These are phyloP conservation scores for Myxozyma geophila DNA, from an alignment of 805 yeast species.

Conservation along the genomic window DNA sequence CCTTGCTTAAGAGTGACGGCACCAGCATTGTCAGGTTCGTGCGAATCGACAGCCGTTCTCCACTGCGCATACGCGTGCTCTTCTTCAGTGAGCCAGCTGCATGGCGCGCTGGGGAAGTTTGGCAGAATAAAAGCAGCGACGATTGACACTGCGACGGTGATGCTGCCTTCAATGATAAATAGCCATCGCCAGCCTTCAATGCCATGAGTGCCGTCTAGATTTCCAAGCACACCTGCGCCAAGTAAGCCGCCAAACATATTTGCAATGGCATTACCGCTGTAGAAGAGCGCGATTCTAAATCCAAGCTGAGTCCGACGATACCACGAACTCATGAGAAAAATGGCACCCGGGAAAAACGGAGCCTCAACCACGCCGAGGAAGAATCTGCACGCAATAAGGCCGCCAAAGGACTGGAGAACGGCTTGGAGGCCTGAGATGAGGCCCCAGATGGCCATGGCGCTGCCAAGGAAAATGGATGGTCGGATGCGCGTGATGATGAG, in stretches of 20 bases:
- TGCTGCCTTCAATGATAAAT: slow-evolving; percentile 55
- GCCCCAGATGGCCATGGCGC: slow-evolving; percentile 48
- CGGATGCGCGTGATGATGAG: slow-evolving; percentile 46
- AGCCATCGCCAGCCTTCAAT: slow-evolving; percentile 57
- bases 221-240: slow-evolving; percentile 53
- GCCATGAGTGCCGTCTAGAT: slow-evolving; percentile 49
- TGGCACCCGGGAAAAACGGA: slow-evolving; percentile 49
- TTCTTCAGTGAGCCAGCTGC: slow-evolving; percentile 34
- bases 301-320: slow-evolving; percentile 51
- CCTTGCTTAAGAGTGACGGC: slow-evolving; percentile 29
- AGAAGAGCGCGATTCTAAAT: slow-evolving; percentile 46
- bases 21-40: slow-evolving; percentile 24
- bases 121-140: slow-evolving; percentile 49
- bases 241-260: slow-evolving; percentile 59
- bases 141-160: slow-evolving; percentile 44
- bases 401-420: slow-evolving; percentile 46
- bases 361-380: slow-evolving; percentile 49
- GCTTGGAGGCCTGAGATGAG: slow-evolving; percentile 43
- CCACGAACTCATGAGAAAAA: slow-evolving; percentile 46
- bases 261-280: slow-evolving; percentile 54
- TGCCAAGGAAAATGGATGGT: slow-evolving; percentile 45
- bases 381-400: slow-evolving; percentile 47
- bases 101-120: slow-evolving; percentile 50
- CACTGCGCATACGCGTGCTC: slow-evolving; percentile 38
- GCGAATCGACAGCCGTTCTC: slow-evolving; percentile 34